These are phyloP conservation scores for Metschnikowia lochheadii DNA, from an alignment of 805 yeast species.

Conservation along the genomic window DNA sequence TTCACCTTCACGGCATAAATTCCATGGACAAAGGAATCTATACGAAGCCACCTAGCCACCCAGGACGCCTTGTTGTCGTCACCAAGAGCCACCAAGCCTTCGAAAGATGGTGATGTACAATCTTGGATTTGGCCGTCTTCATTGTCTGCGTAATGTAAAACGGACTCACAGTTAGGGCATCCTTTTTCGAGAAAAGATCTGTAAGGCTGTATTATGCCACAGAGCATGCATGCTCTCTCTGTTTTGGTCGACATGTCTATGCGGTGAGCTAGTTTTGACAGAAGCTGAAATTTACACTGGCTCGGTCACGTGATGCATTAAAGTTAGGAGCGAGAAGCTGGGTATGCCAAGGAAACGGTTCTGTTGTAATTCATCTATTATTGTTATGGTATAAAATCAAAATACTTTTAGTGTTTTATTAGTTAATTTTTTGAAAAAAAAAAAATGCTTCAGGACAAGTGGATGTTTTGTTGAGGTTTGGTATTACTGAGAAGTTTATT, in stretches of 20 bases:
- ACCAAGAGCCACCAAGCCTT: constrained; percentile 88
- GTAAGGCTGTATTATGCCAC: constrained; percentile 86
- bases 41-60: constrained; percentile 95
- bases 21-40: constrained; percentile 85
- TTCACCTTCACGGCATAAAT: constrained; percentile 89
- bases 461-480: no score
- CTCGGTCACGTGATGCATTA: constrained; percentile 1
- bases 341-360: neutral
- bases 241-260: constrained; percentile 50
- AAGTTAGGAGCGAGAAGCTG: neutral
- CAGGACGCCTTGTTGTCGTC: constrained; percentile 77
- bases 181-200: constrained; percentile 72
- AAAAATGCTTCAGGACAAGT: no score
- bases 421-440: no score
- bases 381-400: no score
- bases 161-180: constrained; percentile 94
- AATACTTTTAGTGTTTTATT: no score
- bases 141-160: constrained; percentile 68
- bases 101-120: constrained; percentile 94
- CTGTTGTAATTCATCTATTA: no score
- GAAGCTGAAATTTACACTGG: neutral
- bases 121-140: constrained; percentile 85
- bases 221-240: constrained; percentile 95
- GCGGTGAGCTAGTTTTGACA: neutral
- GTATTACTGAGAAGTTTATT: no score